Evolutionary conservation across 2,329 filamentous ascomycete species (phyloP).

Genomic region (Hansfordia pulvinata): DNA sequence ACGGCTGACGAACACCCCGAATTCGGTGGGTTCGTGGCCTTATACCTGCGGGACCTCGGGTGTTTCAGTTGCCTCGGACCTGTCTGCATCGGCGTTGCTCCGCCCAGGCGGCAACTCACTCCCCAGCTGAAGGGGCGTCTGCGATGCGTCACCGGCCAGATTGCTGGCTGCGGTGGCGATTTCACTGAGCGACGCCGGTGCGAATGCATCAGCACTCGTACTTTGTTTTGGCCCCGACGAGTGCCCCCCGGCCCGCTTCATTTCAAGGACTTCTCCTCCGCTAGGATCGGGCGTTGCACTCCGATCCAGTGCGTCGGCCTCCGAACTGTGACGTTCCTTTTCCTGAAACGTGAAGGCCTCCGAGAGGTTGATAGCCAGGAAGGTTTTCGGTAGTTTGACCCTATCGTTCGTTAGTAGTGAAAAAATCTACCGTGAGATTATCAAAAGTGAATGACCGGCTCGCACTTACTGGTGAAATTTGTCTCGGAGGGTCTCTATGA

Average conservation of each 20-base stretch:
- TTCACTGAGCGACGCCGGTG: no score
- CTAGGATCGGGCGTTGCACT: constrained; percentile 18
- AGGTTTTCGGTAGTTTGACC: constrained; percentile 53
- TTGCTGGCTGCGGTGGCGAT: no score
- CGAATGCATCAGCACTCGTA: no score
- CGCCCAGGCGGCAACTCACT: no score
- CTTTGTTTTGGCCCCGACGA: no score
- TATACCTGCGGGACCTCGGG: no score
- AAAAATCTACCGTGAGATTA: constrained; percentile 4
- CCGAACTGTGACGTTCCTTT: constrained; percentile 34
- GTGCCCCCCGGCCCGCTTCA: constrained; percentile 10
- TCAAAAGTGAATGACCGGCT: constrained; percentile 2
- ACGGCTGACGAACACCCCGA: no score
- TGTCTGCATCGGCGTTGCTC: no score
- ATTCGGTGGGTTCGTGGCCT: no score
- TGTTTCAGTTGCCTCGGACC: no score
- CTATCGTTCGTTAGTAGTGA: constrained; percentile 23
- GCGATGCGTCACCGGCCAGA: no score
- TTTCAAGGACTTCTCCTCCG: constrained; percentile 10
- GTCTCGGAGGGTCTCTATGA: constrained; percentile 87
- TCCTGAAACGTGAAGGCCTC: constrained; percentile 48
- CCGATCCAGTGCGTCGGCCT: constrained; percentile 34
- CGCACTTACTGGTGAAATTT: constrained; percentile 84
- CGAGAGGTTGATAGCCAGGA: constrained; percentile 50
- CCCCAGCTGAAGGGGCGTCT: no score